Conservation (phyloP, 2,329 filamentous ascomycete species). For the Whalleya microplaca region DNA sequence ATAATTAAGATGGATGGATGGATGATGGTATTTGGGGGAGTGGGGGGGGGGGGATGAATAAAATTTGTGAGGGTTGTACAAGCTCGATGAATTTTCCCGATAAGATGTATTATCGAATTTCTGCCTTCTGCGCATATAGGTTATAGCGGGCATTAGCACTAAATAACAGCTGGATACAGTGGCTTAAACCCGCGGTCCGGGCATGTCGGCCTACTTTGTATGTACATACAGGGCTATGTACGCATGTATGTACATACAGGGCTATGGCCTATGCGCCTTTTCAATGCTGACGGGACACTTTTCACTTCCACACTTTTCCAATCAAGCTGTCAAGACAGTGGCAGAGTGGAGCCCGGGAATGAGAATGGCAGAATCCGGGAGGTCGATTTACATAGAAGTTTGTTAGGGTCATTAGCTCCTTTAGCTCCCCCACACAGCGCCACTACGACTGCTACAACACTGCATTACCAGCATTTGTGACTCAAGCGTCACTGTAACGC, state of each 20-base stretch:
- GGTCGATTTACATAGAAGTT: too few species aligned
- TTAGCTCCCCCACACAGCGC: too few species aligned
- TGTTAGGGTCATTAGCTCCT: constrained; percentile 12
- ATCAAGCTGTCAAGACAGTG: too few species aligned
- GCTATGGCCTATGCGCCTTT: too few species aligned
- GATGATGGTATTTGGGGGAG: constrained; percentile 22
- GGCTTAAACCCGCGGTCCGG: too few species aligned
- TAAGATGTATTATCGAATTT: not conserved
- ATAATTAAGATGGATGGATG: constrained; percentile 7
- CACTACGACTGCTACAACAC: too few species aligned
- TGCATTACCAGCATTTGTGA: not conserved
- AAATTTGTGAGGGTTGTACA: not conserved
- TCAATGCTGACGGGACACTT: not conserved
- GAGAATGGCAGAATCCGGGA: constrained; percentile 18
- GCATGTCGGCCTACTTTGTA: too few species aligned
- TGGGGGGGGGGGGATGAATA: constrained; percentile 6
- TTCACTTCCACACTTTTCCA: constrained; percentile 20
- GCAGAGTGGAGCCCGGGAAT: constrained; percentile 20
- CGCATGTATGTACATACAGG: too few species aligned
- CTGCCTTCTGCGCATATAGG: not conserved
- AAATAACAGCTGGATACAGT: not conserved
- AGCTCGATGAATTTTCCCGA: not conserved
- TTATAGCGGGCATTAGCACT: not conserved
- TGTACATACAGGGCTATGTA: too few species aligned
- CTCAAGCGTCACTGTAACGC: not conserved